Evolutionary conservation across 305 asterid species (phyloP), one percentile per base, ranked within the genome.

Genomic region (Fraxinus albicans): DNA sequence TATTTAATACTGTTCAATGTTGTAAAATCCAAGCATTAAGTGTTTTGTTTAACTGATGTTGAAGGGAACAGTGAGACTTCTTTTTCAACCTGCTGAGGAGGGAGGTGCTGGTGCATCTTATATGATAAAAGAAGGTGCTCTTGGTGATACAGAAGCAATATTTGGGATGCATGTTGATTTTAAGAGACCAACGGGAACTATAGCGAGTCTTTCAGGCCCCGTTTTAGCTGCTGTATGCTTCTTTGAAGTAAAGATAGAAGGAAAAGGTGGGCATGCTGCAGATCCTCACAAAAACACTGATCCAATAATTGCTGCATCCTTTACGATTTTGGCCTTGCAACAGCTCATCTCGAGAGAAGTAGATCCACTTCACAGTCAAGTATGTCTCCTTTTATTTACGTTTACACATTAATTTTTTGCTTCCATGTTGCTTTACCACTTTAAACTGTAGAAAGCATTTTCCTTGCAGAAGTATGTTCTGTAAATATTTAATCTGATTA

Each of bases 21-120:
- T 63, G 73, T 25, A 63, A 63, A 63, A 63, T 25, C 2, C 33
- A 63, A 23, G 73, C 33, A 69, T 38, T 63, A 23, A 63, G 31
- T 63, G 73, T 63, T 55, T 76, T 50, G 15, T 83, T 84, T 15
- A 60, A 50, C 73, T 44, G 29, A 67, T 84, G 78, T 40, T 53
- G 23, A 91, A 94, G 98, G 98, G 98, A 81, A 95, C 96, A 0
- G 97, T 93, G 47, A 90, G 96, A 34, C 96, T 95, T 86, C 83
- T 95, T 60, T 95, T 95, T 79, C 98, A 95, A 87, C 98, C 98
- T 19, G 98, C 96, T 0, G 98, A 95, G 88, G 98, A 92, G 81
- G 98, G 97, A 42, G 97, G 98, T 70, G 98, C 96, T 27, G 98
- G 98, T 4, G 97, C 97, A 9, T 87, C 90, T 60, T 60, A 87